Evolutionary conservation across 192 early-diverging fungal genomes (phyloP), one percentile per base, ranked within the genome.

Genomic region (Rhizophagus prolifer): DNA sequence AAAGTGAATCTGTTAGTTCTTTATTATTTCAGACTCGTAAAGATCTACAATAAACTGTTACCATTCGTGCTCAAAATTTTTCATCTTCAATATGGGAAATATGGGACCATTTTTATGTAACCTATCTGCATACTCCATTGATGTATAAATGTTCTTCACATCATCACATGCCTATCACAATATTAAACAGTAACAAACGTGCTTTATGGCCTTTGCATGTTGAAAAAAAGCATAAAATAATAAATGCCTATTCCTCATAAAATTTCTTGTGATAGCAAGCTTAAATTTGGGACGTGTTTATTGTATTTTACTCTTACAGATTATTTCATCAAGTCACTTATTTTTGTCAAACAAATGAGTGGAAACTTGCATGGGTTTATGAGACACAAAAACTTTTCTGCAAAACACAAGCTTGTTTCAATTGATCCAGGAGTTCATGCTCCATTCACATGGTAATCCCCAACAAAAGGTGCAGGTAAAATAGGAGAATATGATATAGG

Each of bases 401-500:
- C 4, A 25, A 72, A 72, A 59, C 21, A 28, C 28, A 59, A 59
- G 31, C 3, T 63, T 28, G 25, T 4, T 63, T 31, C 67, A 31
- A 69, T 69, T 69, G 34, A 69, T 12, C 71, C 71, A 59, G 71
- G 28, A 60, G 30, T 72, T 58, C 58, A 12, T 59, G 60, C 71
- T 60, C 31, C 19, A 60, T 72, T 72, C 30, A 60, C 0, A 31
- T 38, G 2, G 21, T 69, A 69, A 23, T 34, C 67, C 21, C 9
- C 31, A 36, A 72, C 19, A 31, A 60, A 58, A 72, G 58, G 41
- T 34, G 26, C 28, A 12, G 54, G 54, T 23, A 72, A 72, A 60
- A 72, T 72, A 72, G 25, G 58, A 72, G 58, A 72, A 38, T 30
- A 58, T 34, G 58, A 72, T 72, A 72, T 41, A 72, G 47, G 58